Conservation (phyloP, 2,329 filamentous ascomycete species). For the Lasiodiplodia sp. region DNA sequence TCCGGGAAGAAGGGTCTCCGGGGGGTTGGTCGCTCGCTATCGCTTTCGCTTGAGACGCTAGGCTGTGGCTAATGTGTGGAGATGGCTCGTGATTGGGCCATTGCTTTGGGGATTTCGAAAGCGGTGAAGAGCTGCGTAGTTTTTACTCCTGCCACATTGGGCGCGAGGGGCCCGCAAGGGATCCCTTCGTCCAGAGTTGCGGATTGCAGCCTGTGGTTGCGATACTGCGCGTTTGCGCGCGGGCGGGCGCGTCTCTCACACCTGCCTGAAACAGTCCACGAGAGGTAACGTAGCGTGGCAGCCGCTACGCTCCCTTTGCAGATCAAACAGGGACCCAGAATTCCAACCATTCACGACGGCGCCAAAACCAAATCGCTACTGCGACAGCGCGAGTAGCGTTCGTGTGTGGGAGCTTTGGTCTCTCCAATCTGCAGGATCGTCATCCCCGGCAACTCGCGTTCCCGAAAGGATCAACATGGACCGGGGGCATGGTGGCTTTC, state of each 20-base stretch:
- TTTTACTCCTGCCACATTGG: not conserved
- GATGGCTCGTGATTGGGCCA: not conserved
- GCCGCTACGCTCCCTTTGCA: not conserved
- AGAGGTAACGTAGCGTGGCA: not conserved
- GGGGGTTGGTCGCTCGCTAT: not conserved
- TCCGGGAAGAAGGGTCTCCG: not conserved
- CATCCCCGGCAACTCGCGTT: conserved; percentile 11
- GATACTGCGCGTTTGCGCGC: not conserved
- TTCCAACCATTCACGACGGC: not conserved
- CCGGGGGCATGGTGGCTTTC: not conserved
- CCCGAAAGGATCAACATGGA: conserved; percentile 5
- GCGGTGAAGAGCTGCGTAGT: not conserved
- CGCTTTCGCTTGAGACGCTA: not conserved
- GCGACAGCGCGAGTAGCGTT: conserved; percentile 9
- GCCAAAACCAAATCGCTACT: not conserved
- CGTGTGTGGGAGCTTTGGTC: not conserved
- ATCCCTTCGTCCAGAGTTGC: not conserved
- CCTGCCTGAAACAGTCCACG: conserved; percentile 2
- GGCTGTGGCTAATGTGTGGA: not conserved
- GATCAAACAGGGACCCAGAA: conserved; percentile 4
- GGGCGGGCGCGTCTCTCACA: not conserved
- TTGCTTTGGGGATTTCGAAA: not conserved
- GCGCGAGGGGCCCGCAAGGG: not conserved
- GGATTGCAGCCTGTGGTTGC: not conserved
- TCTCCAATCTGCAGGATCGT: not conserved